Evolutionary conservation across 441 rosid genomes (phyloP).

Genomic region (Croton setiger): DNA sequence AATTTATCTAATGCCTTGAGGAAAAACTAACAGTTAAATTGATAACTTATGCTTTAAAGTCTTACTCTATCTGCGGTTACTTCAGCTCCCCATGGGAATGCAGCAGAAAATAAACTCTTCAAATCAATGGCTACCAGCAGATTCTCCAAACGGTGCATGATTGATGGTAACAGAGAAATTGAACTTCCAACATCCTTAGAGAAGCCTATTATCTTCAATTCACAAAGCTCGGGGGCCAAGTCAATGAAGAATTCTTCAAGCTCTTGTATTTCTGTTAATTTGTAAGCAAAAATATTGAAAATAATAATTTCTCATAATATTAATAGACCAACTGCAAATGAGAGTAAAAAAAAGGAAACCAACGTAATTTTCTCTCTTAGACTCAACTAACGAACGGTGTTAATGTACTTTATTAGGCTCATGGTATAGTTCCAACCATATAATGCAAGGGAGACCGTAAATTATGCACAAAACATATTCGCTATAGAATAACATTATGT

Average conservation of each 20-base stretch:
- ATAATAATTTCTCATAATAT: background rate
- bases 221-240: conserved; percentile 88
- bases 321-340: background rate
- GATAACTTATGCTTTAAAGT: conserved; percentile 14
- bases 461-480: background rate
- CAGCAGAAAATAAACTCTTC: conserved; percentile 57
- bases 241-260: conserved; percentile 75
- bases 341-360: background rate
- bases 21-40: conserved; percentile 23
- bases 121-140: conserved; percentile 92
- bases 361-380: background rate
- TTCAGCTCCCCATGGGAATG: conserved; percentile 73
- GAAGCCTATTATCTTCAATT: conserved; percentile 83
- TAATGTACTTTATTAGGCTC: too few relatives aligned
- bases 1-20: conserved; percentile 6
- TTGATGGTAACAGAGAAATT: conserved; percentile 81
- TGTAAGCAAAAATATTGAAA: conserved; percentile 1
- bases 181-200: conserved; percentile 96
- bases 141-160: conserved; percentile 92
- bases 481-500: too few relatives aligned
- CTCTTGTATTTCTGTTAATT: conserved; percentile 55
- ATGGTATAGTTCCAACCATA: background rate
- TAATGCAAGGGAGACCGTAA: background rate
- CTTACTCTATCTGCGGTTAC: conserved; percentile 72
- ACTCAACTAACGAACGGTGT: background rate